Conservation (phyloP, 1,139 yeast genomes). For the Candida dubliniensis region DNA sequence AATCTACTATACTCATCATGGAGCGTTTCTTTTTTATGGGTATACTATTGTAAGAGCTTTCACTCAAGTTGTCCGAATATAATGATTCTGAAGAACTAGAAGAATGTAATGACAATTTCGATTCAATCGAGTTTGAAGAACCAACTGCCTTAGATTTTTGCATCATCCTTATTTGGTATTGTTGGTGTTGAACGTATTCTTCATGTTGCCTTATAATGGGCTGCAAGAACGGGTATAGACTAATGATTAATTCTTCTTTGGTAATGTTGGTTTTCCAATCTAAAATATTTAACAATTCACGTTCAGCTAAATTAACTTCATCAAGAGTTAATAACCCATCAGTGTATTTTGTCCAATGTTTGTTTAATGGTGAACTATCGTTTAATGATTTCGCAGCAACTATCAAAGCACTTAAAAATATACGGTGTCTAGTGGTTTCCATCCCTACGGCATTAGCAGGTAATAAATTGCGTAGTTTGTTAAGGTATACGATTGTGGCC, state of each 20-base stretch:
- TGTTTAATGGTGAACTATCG: conserved; percentile 91
- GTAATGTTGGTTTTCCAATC: conserved; percentile 80
- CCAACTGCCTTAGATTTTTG: conserved; percentile 1
- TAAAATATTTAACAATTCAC: conserved; percentile 76
- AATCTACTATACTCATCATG: conserved; percentile 8
- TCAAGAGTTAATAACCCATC: conserved; percentile 71
- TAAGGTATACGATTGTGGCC: conserved; percentile 84
- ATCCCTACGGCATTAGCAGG: conserved; percentile 92
- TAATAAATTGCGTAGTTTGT: conserved; percentile 69
- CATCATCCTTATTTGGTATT: conserved; percentile 11
- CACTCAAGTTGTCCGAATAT: not conserved
- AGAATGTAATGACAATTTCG: conserved; percentile 13
- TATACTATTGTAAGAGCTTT: conserved; percentile 8
- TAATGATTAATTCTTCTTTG: conserved; percentile 65
- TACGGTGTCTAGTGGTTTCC: conserved; percentile 91
- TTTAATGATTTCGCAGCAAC: conserved; percentile 88
- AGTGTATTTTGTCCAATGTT: conserved; percentile 93
- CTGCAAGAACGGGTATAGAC: conserved; percentile 76
- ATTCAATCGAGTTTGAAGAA: conserved; percentile 10
- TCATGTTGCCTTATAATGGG: conserved; percentile 25
- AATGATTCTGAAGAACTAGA: conserved; percentile 9
- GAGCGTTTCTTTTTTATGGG: conserved; percentile 13
- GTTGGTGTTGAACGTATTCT: conserved; percentile 32
- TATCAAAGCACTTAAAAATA: conserved; percentile 83
- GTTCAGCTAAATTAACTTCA: conserved; percentile 89